Percentiles rank a stretch among this genome's conserved stretches.
Evolutionary conservation across 192 early-diverging fungal genomes (phyloP).

Genomic region (Dimargaris xerosporica): DNA sequence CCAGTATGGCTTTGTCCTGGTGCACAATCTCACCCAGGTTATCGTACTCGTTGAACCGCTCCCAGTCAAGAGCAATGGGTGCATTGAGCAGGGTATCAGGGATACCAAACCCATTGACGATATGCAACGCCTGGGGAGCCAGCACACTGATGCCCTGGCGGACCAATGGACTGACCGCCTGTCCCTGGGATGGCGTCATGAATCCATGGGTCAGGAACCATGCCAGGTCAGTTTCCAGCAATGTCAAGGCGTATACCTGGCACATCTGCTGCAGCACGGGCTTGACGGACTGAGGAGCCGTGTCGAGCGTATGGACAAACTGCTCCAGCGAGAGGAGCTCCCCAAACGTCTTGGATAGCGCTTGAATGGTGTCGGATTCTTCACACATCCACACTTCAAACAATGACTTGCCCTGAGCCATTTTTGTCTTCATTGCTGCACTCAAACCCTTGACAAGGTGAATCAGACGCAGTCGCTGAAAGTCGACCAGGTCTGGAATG

Average conservation of each 20-base stretch:
- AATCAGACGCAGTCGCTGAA: conserved; percentile 24
- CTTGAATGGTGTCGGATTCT: conserved; percentile 55
- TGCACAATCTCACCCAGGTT: conserved; percentile 36
- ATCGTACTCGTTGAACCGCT: conserved; percentile 41
- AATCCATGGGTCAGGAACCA: conserved; percentile 36
- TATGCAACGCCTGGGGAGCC: conserved; percentile 28
- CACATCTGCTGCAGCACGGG: conserved; percentile 28
- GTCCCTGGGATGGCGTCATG: conserved; percentile 30
- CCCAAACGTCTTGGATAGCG: conserved; percentile 44
- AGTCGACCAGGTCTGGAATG: conserved; percentile 27
- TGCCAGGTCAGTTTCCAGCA: conserved; percentile 35
- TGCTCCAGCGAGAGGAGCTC: conserved; percentile 48
- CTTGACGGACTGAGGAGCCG: conserved; percentile 4
- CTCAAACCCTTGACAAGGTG: conserved; percentile 21
- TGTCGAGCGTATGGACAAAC: conserved; percentile 22
- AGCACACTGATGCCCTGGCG: conserved; percentile 15
- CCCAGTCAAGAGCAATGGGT: conserved; percentile 58
- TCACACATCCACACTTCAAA: conserved; percentile 68
- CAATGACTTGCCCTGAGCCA: conserved; percentile 27
- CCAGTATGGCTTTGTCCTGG: not conserved
- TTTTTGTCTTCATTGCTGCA: conserved; percentile 33
- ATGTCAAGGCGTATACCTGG: conserved; percentile 32
- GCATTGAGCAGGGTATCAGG: conserved; percentile 42
- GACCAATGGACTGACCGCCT: conserved; percentile 28
- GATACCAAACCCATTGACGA: conserved; percentile 43